Conservation (phyloP, 1,284 basidiomycete species). For the Puccinia coronata region DNA sequence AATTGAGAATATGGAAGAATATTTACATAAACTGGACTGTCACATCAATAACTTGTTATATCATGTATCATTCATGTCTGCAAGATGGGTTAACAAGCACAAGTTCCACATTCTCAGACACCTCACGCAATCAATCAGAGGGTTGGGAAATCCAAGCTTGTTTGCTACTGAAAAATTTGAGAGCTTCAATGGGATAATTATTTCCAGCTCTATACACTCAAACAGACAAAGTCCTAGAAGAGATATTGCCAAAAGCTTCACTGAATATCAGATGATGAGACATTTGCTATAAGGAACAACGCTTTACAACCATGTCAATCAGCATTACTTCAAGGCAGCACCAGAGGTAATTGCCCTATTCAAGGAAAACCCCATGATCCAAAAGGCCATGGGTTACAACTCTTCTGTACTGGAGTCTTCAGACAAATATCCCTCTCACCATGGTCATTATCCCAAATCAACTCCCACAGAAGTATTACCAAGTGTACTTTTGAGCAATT, state of each 20-base stretch:
- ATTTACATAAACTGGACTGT: not conserved
- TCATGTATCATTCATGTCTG: not conserved
- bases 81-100: slow-evolving; percentile 61
- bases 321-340: not conserved
- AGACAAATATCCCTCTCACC: not conserved
- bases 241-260: slow-evolving; percentile 2
- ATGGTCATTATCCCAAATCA: not conserved
- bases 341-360: not conserved
- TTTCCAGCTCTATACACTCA: not conserved
- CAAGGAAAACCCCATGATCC: not conserved
- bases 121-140: slow-evolving; percentile 52
- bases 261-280: slow-evolving; percentile 2
- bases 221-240: slow-evolving; percentile 5
- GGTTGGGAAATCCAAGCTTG: not conserved
- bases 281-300: not conserved
- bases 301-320: not conserved
- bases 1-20: not conserved
- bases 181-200: not conserved
- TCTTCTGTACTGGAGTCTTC: not conserved
- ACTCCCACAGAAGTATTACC: too few species aligned
- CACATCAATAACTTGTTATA: slow-evolving; percentile 51
- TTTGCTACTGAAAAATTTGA: slow-evolving; percentile 18
- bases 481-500: too few species aligned
- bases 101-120: slow-evolving; percentile 58
- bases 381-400: not conserved